phyloP scores from a whole-genome alignment of 2,329 filamentous ascomycete species.

The Apiospora sp. region DNA sequence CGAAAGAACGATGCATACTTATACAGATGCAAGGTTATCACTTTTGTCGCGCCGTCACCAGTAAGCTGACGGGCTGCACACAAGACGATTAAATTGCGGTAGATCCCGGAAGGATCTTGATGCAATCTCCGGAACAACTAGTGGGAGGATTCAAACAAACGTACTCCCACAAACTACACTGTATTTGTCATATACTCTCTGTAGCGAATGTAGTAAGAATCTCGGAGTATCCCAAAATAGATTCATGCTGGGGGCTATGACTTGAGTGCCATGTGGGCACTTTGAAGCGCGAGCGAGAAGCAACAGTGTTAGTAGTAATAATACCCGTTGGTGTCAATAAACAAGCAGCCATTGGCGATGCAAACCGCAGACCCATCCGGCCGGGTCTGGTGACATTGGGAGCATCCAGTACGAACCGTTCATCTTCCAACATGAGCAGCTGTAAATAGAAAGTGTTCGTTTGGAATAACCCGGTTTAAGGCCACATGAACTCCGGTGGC shows the following conservation, averaged over 20 bases:
- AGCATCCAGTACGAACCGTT: background rate
- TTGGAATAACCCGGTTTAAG: background rate
- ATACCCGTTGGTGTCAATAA: background rate
- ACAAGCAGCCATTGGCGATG: background rate
- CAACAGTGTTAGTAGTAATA: background rate
- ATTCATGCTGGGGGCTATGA: background rate
- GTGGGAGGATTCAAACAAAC: background rate
- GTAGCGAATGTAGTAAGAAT: background rate
- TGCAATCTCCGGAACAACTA: background rate
- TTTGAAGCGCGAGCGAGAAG: background rate
- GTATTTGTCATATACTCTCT: background rate
- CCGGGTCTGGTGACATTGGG: background rate
- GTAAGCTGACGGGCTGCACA: background rate
- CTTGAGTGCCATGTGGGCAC: background rate
- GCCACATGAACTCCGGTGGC: background rate
- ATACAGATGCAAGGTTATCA: background rate
- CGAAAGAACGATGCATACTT: background rate
- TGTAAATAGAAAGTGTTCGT: background rate
- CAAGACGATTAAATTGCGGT: background rate
- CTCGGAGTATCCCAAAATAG: slow-evolving; percentile 3
- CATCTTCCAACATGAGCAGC: background rate
- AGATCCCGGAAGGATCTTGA: background rate
- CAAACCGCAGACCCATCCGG: background rate
- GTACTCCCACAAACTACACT: background rate
- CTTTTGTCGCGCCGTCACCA: background rate